Conservation (phyloP, 2,329 filamentous ascomycete genomes). For the Arthrobotrys sinensis region DNA sequence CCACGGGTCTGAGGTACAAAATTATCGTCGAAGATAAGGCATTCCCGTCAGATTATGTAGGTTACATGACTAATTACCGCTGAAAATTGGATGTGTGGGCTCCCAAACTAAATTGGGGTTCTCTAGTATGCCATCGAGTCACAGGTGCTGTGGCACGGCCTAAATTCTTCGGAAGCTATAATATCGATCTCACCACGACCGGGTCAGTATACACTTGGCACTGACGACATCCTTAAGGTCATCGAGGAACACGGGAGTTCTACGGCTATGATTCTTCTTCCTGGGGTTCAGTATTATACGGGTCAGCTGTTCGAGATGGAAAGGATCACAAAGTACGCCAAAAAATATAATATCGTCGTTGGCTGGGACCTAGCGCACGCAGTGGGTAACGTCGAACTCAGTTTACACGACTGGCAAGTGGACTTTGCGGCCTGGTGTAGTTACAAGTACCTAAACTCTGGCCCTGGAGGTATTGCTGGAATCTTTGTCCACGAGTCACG, state of each 20-base stretch:
- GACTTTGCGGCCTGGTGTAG: constrained; percentile 93
- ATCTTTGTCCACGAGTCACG: constrained; percentile 85
- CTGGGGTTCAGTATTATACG: constrained; percentile 92
- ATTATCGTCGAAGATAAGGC: constrained; percentile 91
- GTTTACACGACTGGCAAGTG: constrained; percentile 88
- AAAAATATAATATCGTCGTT: constrained; percentile 78
- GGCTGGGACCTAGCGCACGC: constrained; percentile 93
- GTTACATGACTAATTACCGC: constrained; percentile 62
- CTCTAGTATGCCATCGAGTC: constrained; percentile 84
- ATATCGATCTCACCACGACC: constrained; percentile 79
- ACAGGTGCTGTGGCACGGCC: constrained; percentile 80
- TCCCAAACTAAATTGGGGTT: not conserved
- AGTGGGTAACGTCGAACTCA: constrained; percentile 84
- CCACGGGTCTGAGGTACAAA: constrained; percentile 76
- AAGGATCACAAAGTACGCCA: constrained; percentile 83
- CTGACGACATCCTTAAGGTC: constrained; percentile 78
- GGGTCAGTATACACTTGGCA: constrained; percentile 75
- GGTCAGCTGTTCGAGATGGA: constrained; percentile 89
- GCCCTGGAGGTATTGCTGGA: constrained; percentile 84
- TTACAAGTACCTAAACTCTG: constrained; percentile 93
- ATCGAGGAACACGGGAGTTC: constrained; percentile 82
- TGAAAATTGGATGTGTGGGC: not conserved
- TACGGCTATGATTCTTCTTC: constrained; percentile 83
- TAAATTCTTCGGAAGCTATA: constrained; percentile 78
- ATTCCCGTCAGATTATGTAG: constrained; percentile 86